Conservation (phyloP, 1,139 yeast genomes). For the Geotrichum cucujoidarum region DNA sequence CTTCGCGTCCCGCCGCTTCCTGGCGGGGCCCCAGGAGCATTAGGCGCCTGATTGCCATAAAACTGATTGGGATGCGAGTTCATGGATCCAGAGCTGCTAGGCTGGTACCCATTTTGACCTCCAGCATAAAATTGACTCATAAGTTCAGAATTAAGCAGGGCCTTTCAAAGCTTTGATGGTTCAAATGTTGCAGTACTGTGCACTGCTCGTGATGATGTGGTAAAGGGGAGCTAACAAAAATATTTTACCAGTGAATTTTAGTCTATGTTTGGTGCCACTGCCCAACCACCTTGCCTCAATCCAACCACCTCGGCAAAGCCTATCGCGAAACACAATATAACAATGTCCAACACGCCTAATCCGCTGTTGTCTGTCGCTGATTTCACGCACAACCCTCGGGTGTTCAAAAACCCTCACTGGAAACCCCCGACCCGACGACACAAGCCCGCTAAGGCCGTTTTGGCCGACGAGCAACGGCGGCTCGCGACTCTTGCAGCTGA, state of each 20-base stretch:
- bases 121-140: slow-evolving; percentile 1
- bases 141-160: neutral
- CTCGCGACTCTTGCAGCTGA: slow-evolving; percentile 29
- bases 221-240: neutral
- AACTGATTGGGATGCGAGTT: neutral
- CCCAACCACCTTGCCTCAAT: no score
- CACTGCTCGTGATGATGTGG: neutral
- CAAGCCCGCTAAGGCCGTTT: slow-evolving; percentile 69
- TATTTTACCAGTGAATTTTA: no score
- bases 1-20: slow-evolving; percentile 11
- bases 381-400: slow-evolving; percentile 24
- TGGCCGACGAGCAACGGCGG: slow-evolving; percentile 72
- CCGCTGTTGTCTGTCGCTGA: slow-evolving; percentile 27
- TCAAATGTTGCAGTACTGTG: no score
- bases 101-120: neutral
- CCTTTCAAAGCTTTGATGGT: no score
- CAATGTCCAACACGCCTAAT: neutral
- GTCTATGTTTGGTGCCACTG: no score
- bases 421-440: slow-evolving; percentile 55
- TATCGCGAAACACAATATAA: neutral
- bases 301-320: no score
- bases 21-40: neutral
- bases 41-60: slow-evolving; percentile 2
- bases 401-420: slow-evolving; percentile 56
- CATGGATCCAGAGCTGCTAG: neutral